Percentiles rank a stretch among this genome's conserved stretches.
phyloP scores from a whole-genome alignment of 106 monocot genomes.

The Narthecium ossifragum region DNA sequence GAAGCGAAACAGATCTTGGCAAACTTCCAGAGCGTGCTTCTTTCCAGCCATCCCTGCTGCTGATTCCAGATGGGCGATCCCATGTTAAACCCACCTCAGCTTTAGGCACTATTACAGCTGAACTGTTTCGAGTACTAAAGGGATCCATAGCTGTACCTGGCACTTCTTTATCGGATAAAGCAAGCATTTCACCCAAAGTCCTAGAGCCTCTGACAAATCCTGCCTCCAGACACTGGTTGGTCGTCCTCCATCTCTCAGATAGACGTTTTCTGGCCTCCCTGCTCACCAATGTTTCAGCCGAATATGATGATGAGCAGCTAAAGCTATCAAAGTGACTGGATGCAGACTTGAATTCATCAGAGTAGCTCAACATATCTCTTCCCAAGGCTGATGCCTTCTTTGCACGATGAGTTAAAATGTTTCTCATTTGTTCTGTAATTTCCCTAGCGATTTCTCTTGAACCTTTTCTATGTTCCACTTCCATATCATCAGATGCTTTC shows the following conservation, averaged over 20 bases:
- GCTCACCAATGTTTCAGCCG: constrained; percentile 38
- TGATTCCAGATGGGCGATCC: constrained; percentile 31
- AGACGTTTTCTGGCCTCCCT: constrained; percentile 62
- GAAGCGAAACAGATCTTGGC: constrained; percentile 47
- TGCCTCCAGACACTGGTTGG: constrained; percentile 20
- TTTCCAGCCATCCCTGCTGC: constrained; percentile 42
- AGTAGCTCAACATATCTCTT: neutral
- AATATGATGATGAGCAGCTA: constrained; percentile 29
- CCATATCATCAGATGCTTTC: constrained; percentile 17
- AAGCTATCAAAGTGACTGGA: constrained; percentile 24
- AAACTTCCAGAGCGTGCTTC: constrained; percentile 29
- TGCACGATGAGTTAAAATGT: constrained; percentile 6
- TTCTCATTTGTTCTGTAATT: constrained; percentile 35
- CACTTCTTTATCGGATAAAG: constrained; percentile 41
- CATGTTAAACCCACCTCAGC: constrained; percentile 8
- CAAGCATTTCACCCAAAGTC: constrained; percentile 74
- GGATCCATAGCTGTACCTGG: neutral
- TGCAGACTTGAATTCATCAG: constrained; percentile 1
- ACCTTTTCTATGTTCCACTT: constrained; percentile 10
- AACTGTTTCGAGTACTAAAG: neutral
- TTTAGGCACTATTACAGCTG: constrained; percentile 8
- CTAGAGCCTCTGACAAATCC: constrained; percentile 23
- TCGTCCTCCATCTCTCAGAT: constrained; percentile 49
- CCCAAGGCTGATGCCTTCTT: constrained; percentile 5
- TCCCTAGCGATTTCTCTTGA: constrained; percentile 50